These are phyloP conservation scores for Eucalyptus camaldulensis DNA, from an alignment of 345 rosid species.

Conservation along the genomic window DNA sequence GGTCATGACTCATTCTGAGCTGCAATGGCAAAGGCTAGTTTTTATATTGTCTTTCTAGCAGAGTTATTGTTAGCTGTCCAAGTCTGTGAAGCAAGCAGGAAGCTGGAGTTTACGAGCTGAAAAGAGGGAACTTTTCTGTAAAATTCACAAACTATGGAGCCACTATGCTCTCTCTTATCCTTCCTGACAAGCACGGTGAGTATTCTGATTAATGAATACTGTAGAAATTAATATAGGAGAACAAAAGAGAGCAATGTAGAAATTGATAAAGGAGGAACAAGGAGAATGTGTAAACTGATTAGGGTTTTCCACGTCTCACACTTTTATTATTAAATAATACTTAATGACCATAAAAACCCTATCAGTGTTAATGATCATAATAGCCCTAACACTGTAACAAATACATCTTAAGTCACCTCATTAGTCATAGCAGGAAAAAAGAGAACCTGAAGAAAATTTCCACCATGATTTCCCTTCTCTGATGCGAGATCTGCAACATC, in stretches of 20 bases:
- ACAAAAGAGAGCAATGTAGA: no score
- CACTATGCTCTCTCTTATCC: constrained; percentile 33
- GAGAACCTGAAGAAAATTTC: background rate
- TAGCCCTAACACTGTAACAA: no score
- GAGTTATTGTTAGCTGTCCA: background rate
- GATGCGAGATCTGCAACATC: background rate
- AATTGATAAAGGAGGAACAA: no score
- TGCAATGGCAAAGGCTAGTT: background rate
- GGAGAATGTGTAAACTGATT: no score
- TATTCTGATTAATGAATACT: background rate
- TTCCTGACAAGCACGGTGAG: constrained; percentile 46
- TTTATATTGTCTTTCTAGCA: background rate
- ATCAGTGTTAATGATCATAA: no score
- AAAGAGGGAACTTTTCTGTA: constrained; percentile 24
- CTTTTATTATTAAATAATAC: no score
- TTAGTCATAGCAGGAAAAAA: background rate
- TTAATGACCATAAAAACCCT: no score
- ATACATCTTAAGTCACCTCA: no score
- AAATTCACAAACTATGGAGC: constrained; percentile 60
- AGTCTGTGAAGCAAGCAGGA: background rate
- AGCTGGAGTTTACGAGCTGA: constrained; percentile 17
- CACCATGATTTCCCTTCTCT: background rate
- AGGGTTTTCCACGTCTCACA: no score
- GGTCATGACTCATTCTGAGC: background rate
- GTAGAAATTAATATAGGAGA: no score